A percentile compares a stretch with the other conserved stretches of the same genome.
Conservation (phyloP, 164 flowering plant genomes). For the Protea cynaroides region DNA sequence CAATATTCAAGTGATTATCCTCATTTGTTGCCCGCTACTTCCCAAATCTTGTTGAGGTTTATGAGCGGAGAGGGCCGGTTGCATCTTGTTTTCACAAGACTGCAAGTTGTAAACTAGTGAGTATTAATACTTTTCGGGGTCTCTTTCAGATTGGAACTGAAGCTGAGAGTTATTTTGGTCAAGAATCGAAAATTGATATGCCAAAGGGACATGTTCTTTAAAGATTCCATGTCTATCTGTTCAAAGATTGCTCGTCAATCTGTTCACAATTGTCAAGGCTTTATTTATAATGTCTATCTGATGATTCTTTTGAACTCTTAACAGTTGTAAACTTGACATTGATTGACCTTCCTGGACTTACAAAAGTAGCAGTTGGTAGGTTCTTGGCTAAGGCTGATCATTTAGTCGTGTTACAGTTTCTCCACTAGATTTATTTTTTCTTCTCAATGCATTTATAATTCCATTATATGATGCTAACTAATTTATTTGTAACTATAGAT, state of each 20-base stretch:
- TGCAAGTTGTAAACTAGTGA: too few relatives aligned
- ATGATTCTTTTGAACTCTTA: constrained; percentile 8
- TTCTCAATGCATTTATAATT: not conserved
- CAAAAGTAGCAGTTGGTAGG: constrained; percentile 97
- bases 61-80: too few relatives aligned
- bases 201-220: not conserved
- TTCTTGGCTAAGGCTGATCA: not conserved
- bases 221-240: not conserved
- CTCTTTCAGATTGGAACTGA: too few relatives aligned
- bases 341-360: constrained; percentile 97
- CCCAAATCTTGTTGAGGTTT: too few relatives aligned
- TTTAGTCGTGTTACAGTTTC: not conserved
- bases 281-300: not conserved
- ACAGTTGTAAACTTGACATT: constrained; percentile 94
- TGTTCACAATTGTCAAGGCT: not conserved
- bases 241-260: too few relatives aligned
- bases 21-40: too few relatives aligned
- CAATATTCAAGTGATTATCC: too few relatives aligned
- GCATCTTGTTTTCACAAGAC: too few relatives aligned
- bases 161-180: too few relatives aligned
- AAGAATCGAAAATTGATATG: not conserved
- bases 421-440: not conserved
- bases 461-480: not conserved
- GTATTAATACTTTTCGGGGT: too few relatives aligned
- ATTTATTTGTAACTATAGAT: constrained; percentile 21